Percentiles rank a stretch among this genome's conserved stretches.
These are phyloP conservation scores for Phoma sp. DNA, from an alignment of 2,329 filamentous ascomycete genomes.

Conservation along the genomic window DNA sequence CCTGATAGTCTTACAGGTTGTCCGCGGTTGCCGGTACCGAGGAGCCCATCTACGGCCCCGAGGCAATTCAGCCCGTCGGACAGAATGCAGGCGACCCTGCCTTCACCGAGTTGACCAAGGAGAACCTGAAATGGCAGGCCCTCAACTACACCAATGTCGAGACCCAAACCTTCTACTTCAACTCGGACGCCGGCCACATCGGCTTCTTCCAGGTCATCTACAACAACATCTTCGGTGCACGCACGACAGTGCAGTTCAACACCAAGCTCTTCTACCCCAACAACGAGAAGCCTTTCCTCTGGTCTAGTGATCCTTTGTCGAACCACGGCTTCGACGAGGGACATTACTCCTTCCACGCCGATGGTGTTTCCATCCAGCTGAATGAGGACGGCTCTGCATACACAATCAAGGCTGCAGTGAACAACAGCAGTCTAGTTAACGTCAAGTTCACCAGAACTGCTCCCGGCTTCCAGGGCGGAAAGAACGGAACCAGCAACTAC, in stretches of 20 bases:
- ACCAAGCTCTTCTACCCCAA: conserved; percentile 87
- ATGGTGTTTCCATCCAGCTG: conserved; percentile 83
- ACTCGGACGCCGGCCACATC: conserved; percentile 77
- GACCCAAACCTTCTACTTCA: conserved; percentile 93
- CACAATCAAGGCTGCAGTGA: conserved; percentile 88
- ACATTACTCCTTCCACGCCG: conserved; percentile 83
- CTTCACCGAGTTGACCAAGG: conserved; percentile 78
- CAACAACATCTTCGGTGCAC: conserved; percentile 92
- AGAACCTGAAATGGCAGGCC: conserved; percentile 82
- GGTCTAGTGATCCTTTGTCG: conserved; percentile 80
- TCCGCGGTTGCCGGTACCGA: conserved; percentile 90
- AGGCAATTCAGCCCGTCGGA: conserved; percentile 84
- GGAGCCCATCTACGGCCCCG: conserved; percentile 92
- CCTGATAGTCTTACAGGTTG: conserved; percentile 54
- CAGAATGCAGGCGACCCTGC: conserved; percentile 79
- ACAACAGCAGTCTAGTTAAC: conserved; percentile 82
- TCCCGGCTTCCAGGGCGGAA: conserved; percentile 85
- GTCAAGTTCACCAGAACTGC: conserved; percentile 77
- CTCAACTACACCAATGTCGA: conserved; percentile 89
- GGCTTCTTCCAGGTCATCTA: conserved; percentile 92
- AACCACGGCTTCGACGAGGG: conserved; percentile 86
- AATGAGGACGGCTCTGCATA: conserved; percentile 84
- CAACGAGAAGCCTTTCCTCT: conserved; percentile 75
- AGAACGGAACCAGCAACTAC: conserved; percentile 82
- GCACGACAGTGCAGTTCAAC: conserved; percentile 92